phyloP scores from a whole-genome alignment of 176 grass and related monocot genomes.

The Secale cereale region DNA sequence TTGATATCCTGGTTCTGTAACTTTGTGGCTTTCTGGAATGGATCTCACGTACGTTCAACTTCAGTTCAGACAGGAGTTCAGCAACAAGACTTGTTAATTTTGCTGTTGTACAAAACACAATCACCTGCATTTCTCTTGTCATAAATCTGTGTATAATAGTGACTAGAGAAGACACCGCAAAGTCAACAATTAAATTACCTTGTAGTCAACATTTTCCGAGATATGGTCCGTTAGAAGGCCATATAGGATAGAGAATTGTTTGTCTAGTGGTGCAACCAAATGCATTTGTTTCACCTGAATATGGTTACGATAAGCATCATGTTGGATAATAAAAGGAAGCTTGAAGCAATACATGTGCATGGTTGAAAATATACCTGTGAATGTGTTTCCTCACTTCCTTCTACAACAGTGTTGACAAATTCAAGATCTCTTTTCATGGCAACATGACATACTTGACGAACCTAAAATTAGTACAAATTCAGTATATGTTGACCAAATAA shows the following conservation, averaged over 20 bases:
- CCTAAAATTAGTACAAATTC: conserved; percentile 48
- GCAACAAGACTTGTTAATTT: conserved; percentile 89
- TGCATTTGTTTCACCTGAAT: conserved; percentile 96
- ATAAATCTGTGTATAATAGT: conserved; percentile 5
- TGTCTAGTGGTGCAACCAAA: conserved; percentile 81
- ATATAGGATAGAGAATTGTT: conserved; percentile 86
- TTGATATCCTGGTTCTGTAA: conserved; percentile 94
- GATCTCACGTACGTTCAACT: conserved; percentile 89
- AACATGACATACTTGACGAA: conserved; percentile 93
- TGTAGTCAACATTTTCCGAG: conserved; percentile 86
- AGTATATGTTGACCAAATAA: conserved; percentile 26
- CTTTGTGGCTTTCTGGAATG: conserved; percentile 93
- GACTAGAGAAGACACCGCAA: background rate
- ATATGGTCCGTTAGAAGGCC: conserved; percentile 85
- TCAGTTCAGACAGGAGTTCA: conserved; percentile 75
- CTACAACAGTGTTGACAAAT: conserved; percentile 89
- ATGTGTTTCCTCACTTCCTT: conserved; percentile 95
- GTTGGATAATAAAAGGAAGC: background rate
- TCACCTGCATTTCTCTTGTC: conserved; percentile 60
- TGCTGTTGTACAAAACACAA: conserved; percentile 97
- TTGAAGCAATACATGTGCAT: conserved; percentile 9
- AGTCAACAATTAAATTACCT: conserved; percentile 46
- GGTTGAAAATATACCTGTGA: conserved; percentile 54
- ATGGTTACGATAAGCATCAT: conserved; percentile 25
- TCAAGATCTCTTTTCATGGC: conserved; percentile 95